phyloP scores from a whole-genome alignment of 2,329 filamentous ascomycete species.

The Coniochaeta hoffmannii region DNA sequence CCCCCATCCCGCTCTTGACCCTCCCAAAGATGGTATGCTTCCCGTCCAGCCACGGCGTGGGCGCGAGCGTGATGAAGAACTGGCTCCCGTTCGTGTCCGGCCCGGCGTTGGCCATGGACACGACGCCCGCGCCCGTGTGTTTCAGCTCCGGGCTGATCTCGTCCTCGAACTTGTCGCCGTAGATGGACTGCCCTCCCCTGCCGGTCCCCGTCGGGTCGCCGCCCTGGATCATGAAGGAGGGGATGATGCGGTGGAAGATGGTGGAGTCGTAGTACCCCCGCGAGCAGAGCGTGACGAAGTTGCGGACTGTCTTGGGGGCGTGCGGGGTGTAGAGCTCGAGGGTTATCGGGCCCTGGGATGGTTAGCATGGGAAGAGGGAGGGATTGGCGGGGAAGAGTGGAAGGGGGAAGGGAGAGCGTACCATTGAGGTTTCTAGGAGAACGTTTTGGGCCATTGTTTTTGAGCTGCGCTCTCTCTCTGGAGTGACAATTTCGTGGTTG shows the following conservation, averaged over 20 bases:
- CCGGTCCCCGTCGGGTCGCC: constrained; percentile 93
- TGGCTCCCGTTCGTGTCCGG: constrained; percentile 91
- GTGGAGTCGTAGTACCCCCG: constrained; percentile 84
- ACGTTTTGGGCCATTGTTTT: constrained; percentile 1
- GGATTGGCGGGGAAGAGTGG: not conserved
- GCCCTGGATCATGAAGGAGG: constrained; percentile 93
- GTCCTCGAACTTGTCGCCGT: constrained; percentile 89
- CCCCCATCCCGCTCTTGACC: constrained; percentile 72
- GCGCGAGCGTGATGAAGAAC: constrained; percentile 92
- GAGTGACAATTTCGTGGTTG: not conserved
- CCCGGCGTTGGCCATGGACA: constrained; percentile 94
- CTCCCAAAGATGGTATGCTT: constrained; percentile 96
- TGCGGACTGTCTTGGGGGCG: constrained; percentile 81
- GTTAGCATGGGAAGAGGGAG: not conserved
- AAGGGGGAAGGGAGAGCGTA: not conserved
- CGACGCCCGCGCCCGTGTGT: constrained; percentile 87
- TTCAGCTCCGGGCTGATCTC: constrained; percentile 72
- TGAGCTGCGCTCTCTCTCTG: not conserved
- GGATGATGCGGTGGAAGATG: constrained; percentile 90
- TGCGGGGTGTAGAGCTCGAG: constrained; percentile 87
- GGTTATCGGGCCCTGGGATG: constrained; percentile 64
- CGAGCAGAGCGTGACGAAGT: constrained; percentile 73
- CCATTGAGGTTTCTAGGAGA: constrained; percentile 5
- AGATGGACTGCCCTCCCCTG: constrained; percentile 81
- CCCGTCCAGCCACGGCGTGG: constrained; percentile 92